phyloP scores from a whole-genome alignment of 345 rosid species.

The Eucalyptus grandis region DNA sequence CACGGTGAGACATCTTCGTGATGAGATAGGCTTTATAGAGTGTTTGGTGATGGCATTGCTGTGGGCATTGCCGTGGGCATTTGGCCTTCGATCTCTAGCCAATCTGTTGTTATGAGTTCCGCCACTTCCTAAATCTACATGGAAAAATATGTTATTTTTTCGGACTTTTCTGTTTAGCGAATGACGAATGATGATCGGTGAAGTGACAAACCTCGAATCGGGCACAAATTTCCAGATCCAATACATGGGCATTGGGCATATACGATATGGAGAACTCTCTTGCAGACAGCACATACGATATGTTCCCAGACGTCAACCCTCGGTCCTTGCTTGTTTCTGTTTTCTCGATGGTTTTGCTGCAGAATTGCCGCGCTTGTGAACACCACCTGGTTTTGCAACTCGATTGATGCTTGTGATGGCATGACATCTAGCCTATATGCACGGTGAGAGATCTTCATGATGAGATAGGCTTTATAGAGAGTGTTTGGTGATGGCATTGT shows the following conservation, averaged over 20 bases:
- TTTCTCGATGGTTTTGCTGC: no score
- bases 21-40: constrained; percentile 24
- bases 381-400: no score
- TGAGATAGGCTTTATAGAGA: no score
- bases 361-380: no score
- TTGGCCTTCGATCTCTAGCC: constrained; percentile 24
- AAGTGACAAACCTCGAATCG: constrained; percentile 33
- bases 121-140: constrained; percentile 21
- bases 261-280: constrained; percentile 33
- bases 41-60: constrained; percentile 9
- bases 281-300: constrained; percentile 42
- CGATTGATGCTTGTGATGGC: no score
- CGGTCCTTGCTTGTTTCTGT: no score
- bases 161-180: not conserved
- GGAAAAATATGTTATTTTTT: not conserved
- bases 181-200: not conserved
- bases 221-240: constrained; percentile 48
- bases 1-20: not conserved
- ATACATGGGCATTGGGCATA: not conserved
- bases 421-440: no score
- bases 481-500: no score
- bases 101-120: constrained; percentile 13
- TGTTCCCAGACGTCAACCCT: constrained; percentile 43
- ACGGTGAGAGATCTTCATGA: no score
- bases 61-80: constrained; percentile 3